phyloP scores from a whole-genome alignment of 208 protist species.

The Blechomonas ayalai region DNA sequence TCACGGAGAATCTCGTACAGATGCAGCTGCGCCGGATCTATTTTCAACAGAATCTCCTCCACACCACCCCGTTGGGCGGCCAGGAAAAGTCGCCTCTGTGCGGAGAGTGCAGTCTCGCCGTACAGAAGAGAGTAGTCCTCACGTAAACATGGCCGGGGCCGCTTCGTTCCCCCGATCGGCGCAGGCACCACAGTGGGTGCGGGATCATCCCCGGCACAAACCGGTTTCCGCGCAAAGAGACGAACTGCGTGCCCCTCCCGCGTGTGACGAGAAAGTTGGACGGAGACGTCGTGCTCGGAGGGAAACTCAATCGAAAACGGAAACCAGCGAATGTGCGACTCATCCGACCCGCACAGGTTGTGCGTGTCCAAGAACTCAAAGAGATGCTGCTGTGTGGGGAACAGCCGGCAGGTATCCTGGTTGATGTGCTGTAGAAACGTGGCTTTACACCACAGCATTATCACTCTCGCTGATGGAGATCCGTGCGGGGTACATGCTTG shows the following conservation, averaged over 20 bases:
- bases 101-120: conserved; percentile 40
- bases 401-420: conserved; percentile 34
- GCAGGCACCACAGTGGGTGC: no score
- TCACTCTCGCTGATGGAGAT: no score
- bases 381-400: conserved; percentile 63
- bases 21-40: conserved; percentile 53
- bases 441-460: conserved; percentile 78
- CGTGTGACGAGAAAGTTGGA: conserved; percentile 26
- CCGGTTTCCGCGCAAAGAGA: no score
- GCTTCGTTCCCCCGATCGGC: no score
- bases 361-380: conserved; percentile 66
- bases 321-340: conserved; percentile 22
- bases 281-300: conserved; percentile 39
- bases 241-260: neutral
- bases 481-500: no score
- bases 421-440: conserved; percentile 55
- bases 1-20: conserved; percentile 85
- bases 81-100: conserved; percentile 71
- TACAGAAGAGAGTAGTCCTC: conserved; percentile 62
- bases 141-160: no score
- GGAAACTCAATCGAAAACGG: conserved; percentile 81
- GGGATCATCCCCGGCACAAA: no score
- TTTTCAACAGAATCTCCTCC: conserved; percentile 12
- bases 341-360: neutral
- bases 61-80: conserved; percentile 36